These are phyloP conservation scores for Dillenia suffruticosa DNA, from an alignment of 164 flowering plant species.

Conservation along the genomic window DNA sequence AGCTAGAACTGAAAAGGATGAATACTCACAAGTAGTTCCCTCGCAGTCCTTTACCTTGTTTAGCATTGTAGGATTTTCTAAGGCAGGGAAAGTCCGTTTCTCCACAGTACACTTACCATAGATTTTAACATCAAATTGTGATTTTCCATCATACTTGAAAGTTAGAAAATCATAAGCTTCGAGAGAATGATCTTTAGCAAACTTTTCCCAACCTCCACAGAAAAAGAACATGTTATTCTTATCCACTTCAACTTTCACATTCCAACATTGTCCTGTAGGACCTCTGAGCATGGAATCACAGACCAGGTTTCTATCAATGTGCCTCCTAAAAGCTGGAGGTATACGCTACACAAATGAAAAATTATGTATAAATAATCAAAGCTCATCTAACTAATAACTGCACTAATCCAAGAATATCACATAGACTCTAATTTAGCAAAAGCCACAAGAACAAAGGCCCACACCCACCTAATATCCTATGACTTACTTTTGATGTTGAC, in stretches of 20 bases:
- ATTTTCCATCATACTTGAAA: slow-evolving; percentile 32
- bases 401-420: no score
- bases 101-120: slow-evolving; percentile 33
- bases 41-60: slow-evolving; percentile 1
- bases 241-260: slow-evolving; percentile 15
- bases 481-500: no score
- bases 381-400: no score
- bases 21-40: background rate
- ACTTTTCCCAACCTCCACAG: slow-evolving; percentile 38
- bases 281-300: slow-evolving; percentile 1
- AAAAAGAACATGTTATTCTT: slow-evolving; percentile 18
- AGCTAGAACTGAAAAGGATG: background rate
- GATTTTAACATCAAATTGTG: slow-evolving; percentile 37
- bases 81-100: slow-evolving; percentile 34
- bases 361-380: no score
- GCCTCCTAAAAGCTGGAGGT: slow-evolving; percentile 4
- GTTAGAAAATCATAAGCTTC: slow-evolving; percentile 32
- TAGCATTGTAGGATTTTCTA: slow-evolving; percentile 18
- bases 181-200: slow-evolving; percentile 31
- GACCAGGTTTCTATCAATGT: background rate
- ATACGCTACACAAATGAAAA: slow-evolving; percentile 2
- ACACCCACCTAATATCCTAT: no score
- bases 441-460: no score
- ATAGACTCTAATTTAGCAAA: no score
- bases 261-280: slow-evolving; percentile 19